Evolutionary conservation across 176 grass and related monocot genomes (phyloP), one percentile per base, ranked within the genome.

Genomic region (Aegilops umbellulata): DNA sequence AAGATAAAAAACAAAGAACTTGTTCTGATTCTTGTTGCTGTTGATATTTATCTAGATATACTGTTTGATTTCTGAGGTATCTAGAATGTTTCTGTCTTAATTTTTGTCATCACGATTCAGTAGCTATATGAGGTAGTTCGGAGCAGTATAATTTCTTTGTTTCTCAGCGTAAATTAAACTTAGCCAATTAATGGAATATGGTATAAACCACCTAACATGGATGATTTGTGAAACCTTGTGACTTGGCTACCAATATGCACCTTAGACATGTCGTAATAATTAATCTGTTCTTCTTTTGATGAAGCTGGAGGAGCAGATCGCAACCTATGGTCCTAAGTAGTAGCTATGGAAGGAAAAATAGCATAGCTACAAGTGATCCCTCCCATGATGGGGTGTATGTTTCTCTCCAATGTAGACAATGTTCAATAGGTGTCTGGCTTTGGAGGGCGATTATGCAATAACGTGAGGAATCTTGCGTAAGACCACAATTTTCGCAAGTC

Each of bases 281-380:
- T 51, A 25, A 2, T 20, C 7, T 53, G 1, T 27, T 53, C 0
- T 30, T 53, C 3, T 53, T 76, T 2, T 74, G 68, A 83, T 90
- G 88, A 88, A 97, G 92, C 92, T 97, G 63, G 95, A 97, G 88
- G 86, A 92, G 84, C 87, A 90, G 81, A 97, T 97, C 64, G 86
- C 87, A 67, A 90, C 83, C 47, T 90, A 80, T 64, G 80, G 84
- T 39, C 76, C 77, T 36, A 86, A 89, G 36, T 73, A 91, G 87
- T 82, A 74, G 85, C 69, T 15, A 47, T 85, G 69, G 78, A 69
- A 42, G 35, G 36, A 25, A 71, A 79, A 7, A 27, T 10, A 46
- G 17, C 0, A 26, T 83, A 42, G 74, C 10, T 84, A 55, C 57
- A 80, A 87, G 85, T 80, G 89, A 87, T 24, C 20, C 67, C 75